These are phyloP conservation scores for Chimonanthus praecox DNA, from an alignment of 164 flowering plant genomes.

Conservation along the genomic window DNA sequence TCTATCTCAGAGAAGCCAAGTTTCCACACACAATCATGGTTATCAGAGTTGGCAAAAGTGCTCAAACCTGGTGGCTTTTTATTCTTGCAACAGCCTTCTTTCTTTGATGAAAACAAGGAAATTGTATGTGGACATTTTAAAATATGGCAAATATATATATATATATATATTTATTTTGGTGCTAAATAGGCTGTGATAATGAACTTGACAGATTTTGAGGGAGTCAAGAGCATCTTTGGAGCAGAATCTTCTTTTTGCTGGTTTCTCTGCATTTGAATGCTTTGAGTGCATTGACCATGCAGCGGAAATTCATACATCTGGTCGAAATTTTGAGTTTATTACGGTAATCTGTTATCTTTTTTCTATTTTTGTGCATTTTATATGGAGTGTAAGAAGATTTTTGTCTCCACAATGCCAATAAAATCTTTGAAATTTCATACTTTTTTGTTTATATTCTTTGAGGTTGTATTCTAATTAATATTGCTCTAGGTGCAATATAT, in stretches of 20 bases:
- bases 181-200: slow-evolving; percentile 2
- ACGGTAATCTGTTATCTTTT: slow-evolving; percentile 15
- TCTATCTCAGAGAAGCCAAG: slow-evolving; percentile 26
- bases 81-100: slow-evolving; percentile 20
- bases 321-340: slow-evolving; percentile 22
- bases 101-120: slow-evolving; percentile 20
- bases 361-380: neutral
- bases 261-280: slow-evolving; percentile 13
- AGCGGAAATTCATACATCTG: slow-evolving; percentile 18
- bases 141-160: too few relatives aligned
- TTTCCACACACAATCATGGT: slow-evolving; percentile 22
- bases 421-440: neutral
- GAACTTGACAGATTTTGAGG: slow-evolving; percentile 12
- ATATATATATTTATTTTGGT: neutral
- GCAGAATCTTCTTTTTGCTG: slow-evolving; percentile 22
- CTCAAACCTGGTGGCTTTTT: slow-evolving; percentile 22
- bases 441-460: neutral
- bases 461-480: too few relatives aligned
- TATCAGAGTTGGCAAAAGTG: slow-evolving; percentile 22
- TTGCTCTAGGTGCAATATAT: too few relatives aligned
- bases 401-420: too few relatives aligned
- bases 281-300: slow-evolving; percentile 22
- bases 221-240: slow-evolving; percentile 20
- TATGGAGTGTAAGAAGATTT: too few relatives aligned
- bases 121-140: slow-evolving; percentile 9